Evolutionary conservation across 2,329 filamentous ascomycete species (phyloP).

Genomic region (Monilinia fructigena): DNA sequence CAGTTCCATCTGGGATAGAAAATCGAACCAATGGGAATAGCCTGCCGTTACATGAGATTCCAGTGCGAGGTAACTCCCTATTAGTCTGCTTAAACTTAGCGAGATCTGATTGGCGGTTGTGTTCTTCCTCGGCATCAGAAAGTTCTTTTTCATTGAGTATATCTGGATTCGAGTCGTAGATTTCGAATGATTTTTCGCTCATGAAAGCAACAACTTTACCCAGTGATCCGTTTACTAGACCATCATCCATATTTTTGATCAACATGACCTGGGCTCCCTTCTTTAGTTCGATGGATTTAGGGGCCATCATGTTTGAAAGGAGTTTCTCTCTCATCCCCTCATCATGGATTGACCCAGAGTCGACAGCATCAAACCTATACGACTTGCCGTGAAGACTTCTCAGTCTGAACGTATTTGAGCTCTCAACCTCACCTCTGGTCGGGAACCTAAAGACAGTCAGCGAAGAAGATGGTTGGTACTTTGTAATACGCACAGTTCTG

Average conservation of each 20-base stretch:
- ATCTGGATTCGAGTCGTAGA: conserved; percentile 57
- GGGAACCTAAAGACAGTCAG: conserved; percentile 62
- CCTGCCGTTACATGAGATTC: conserved; percentile 46
- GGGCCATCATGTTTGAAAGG: conserved; percentile 89
- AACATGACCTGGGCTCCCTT: conserved; percentile 96
- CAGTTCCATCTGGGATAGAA: conserved; percentile 71
- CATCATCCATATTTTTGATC: conserved; percentile 98
- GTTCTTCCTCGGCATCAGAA: conserved; percentile 43
- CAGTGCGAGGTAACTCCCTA: conserved; percentile 38
- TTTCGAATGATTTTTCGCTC: conserved; percentile 61
- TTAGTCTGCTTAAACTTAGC: conserved; percentile 42
- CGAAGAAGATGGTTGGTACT: conserved; percentile 9
- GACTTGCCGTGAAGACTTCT: conserved; percentile 65
- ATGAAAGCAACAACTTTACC: conserved; percentile 84
- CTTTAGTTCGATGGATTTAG: conserved; percentile 75
- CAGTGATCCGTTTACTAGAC: conserved; percentile 88
- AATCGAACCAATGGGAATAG: conserved; percentile 86
- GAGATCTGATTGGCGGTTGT: conserved; percentile 39
- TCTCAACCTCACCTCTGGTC: conserved; percentile 84
- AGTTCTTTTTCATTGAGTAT: conserved; percentile 50
- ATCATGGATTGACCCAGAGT: conserved; percentile 69
- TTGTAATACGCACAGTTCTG: conserved; percentile 64
- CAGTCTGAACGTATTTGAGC: conserved; percentile 76
- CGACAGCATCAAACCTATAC: conserved; percentile 69
- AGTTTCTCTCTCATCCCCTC: conserved; percentile 70